Evolutionary conservation across 805 yeast genomes (phyloP).

Genomic region (Wickerhamomyces bovis): DNA sequence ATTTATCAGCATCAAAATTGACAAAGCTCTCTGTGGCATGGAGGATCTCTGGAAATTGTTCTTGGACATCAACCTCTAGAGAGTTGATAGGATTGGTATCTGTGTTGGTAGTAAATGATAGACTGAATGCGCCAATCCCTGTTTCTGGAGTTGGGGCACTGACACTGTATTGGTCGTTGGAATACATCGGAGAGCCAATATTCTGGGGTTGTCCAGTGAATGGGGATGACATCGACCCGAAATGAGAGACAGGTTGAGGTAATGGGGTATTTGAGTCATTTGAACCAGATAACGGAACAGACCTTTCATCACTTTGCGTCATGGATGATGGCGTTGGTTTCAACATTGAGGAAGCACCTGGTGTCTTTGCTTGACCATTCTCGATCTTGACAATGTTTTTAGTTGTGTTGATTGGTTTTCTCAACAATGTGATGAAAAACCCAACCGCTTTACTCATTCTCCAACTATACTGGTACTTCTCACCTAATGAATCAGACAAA

Average conservation of each 20-base stretch:
- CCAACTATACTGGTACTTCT: slow-evolving; percentile 62
- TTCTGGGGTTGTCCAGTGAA: neutral
- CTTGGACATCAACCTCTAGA: slow-evolving; percentile 4
- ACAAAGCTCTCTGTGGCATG: slow-evolving; percentile 9
- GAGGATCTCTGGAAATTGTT: slow-evolving; percentile 9
- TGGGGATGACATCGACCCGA: neutral
- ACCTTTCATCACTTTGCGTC: slow-evolving; percentile 17
- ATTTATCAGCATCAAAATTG: slow-evolving; percentile 12
- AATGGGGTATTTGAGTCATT: neutral
- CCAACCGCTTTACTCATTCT: slow-evolving; percentile 54
- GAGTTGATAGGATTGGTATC: slow-evolving; percentile 7
- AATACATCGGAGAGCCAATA: slow-evolving; percentile 1
- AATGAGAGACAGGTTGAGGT: neutral
- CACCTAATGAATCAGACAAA: slow-evolving; percentile 42
- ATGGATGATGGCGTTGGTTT: slow-evolving; percentile 22
- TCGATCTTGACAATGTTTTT: slow-evolving; percentile 21
- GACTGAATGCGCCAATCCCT: slow-evolving; percentile 5
- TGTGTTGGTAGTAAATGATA: slow-evolving; percentile 2
- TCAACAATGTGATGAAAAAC: slow-evolving; percentile 34
- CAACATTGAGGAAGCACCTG: slow-evolving; percentile 18
- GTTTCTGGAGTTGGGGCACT: slow-evolving; percentile 7
- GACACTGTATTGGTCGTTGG: neutral
- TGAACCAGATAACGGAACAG: neutral
- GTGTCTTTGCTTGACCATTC: slow-evolving; percentile 16
- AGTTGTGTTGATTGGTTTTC: slow-evolving; percentile 24